Base-by-base conservation (phyloP, 2,329 filamentous ascomycete genomes). In the Microsporum canis region DNA sequence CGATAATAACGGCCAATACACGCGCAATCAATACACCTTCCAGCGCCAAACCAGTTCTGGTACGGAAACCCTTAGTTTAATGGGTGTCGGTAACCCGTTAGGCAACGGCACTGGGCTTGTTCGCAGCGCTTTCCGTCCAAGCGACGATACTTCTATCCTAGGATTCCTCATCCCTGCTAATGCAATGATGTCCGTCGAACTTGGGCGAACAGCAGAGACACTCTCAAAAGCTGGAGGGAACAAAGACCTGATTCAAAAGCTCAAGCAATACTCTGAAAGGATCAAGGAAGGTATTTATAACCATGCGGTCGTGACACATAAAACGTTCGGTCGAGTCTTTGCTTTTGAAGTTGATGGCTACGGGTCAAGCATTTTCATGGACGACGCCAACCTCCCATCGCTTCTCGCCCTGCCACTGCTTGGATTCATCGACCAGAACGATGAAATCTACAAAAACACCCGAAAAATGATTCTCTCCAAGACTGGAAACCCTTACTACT, bases 131-230 rank as follows among this genome's bases (percentile, higher is more conserved):
- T 99, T 99, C 76, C 84, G 94, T 0, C 94, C 94, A 3, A 95
- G 89, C 65, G 94, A 99, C 68, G 94, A 99, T 72, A 90, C 94
- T 2, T 95, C 91, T 0, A 96, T 94, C 41, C 79, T 99, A 2
- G 91, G 91, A 51, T 99, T 90, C 78, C 89, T 96, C 71, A 95
- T 99, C 66, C 94, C 94, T 0, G 87, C 89, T 41, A 99, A 99
- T 71, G 94, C 94, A 29, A 92, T 95, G 86, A 96, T 99, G 81
- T 86, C 90, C 1, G 88, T 92, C 0, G 91, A 99, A 73, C 79
- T 99, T 31, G 83, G 85, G 65, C 85, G 88, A 47, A 85, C 88
- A 0, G 85, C 89, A 0, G 78, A 80, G 4, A 79, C 95, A 23
- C 81, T 97, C n/a, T 76, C 77, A 59, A 78, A 78, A 4, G 83